phyloP scores from a whole-genome alignment of 495 filamentous ascomycete species.

The Penicillium desertorum region DNA sequence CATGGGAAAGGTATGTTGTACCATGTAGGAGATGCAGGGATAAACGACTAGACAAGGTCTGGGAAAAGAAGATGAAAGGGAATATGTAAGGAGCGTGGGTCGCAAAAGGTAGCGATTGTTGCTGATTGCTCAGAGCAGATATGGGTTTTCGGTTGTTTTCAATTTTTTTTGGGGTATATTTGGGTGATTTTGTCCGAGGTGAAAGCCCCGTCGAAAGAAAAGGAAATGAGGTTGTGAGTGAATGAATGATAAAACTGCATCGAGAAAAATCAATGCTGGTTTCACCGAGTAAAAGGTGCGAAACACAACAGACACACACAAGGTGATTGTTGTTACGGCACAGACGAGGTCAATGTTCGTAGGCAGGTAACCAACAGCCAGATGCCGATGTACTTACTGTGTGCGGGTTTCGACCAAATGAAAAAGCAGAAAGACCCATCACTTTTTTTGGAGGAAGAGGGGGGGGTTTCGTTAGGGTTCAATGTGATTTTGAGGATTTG shows the following conservation, averaged over 20 bases:
- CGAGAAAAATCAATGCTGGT: conserved; percentile 4
- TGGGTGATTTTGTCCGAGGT: conserved; percentile 13
- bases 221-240: conserved; percentile 22
- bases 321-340: not conserved
- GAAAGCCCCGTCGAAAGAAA: conserved; percentile 13
- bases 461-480: conserved; percentile 5
- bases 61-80: conserved; percentile 20
- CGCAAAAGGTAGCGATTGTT: conserved; percentile 14
- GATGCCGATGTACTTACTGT: conserved; percentile 3
- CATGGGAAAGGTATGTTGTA: not conserved
- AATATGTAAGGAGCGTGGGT: conserved; percentile 24
- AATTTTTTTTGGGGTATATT: conserved; percentile 24
- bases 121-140: conserved; percentile 3
- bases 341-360: conserved; percentile 7
- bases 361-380: not conserved
- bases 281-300: conserved; percentile 8
- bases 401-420: conserved; percentile 7
- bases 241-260: conserved; percentile 19
- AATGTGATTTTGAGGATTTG: not conserved
- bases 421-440: conserved; percentile 26
- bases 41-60: conserved; percentile 15
- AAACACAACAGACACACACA: conserved; percentile 1
- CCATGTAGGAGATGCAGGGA: conserved; percentile 2
- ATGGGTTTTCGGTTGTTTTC: conserved; percentile 15
- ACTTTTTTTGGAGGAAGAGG: conserved; percentile 21